A percentile compares a stretch with the other conserved stretches of the same genome.
These are phyloP conservation scores for Clausena lansium DNA, from an alignment of 345 rosid species.

Conservation along the genomic window DNA sequence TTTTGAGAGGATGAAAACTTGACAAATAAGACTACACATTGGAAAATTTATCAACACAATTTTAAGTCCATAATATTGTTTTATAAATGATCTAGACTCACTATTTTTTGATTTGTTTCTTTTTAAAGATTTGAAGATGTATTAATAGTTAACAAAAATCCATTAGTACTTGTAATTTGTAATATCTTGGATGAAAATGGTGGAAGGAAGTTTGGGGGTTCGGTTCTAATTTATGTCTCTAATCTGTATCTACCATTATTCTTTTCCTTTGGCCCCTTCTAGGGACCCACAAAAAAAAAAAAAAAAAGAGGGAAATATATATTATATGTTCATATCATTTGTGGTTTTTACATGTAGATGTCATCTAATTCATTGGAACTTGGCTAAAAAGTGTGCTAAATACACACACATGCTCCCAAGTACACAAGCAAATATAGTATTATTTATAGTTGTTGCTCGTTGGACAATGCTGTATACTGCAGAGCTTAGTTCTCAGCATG, in stretches of 20 bases:
- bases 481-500: neutral
- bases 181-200: neutral
- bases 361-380: neutral
- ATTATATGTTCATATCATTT: neutral
- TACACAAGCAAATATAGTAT: neutral
- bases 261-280: neutral
- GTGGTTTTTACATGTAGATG: neutral
- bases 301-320: neutral
- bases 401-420: neutral
- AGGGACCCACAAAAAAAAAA: too few species aligned
- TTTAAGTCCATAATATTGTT: neutral
- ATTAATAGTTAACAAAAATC: neutral
- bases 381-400: neutral
- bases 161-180: neutral
- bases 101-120: neutral
- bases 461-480: neutral
- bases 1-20: neutral
- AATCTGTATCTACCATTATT: neutral
- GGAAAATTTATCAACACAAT: neutral
- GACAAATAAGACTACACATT: neutral
- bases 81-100: neutral
- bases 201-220: neutral
- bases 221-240: neutral
- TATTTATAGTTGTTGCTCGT: neutral
- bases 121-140: neutral